phyloP scores from a whole-genome alignment of 257 asterid species.

The Asclepias syriaca region DNA sequence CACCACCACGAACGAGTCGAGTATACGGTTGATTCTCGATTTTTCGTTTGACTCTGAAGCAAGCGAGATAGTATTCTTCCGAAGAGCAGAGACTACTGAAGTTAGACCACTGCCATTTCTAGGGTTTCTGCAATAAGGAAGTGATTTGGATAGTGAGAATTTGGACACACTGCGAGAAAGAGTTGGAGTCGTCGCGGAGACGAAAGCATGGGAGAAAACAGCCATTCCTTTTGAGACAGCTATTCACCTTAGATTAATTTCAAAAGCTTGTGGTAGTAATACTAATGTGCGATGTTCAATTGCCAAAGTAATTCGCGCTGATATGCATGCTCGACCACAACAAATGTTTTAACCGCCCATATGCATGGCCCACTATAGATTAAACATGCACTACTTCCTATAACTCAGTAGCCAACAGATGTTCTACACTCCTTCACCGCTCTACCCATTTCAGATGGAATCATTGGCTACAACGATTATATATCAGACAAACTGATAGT shows the following conservation, averaged over 20 bases:
- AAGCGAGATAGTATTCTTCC: constrained; percentile 5
- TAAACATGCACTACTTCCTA: too few species aligned
- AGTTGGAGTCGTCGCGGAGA: constrained; percentile 23
- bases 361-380: background rate
- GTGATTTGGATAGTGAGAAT: constrained; percentile 19
- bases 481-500: background rate
- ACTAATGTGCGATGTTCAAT: constrained; percentile 3
- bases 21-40: constrained; percentile 36
- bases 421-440: background rate
- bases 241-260: constrained; percentile 4
- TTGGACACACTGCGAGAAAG: constrained; percentile 9
- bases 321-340: constrained; percentile 9
- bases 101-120: background rate
- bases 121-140: constrained; percentile 4
- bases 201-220: constrained; percentile 28
- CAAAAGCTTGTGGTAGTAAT: background rate
- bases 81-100: constrained; percentile 30
- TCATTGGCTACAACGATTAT: background rate
- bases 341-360: background rate
- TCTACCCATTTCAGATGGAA: background rate
- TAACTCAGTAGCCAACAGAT: background rate
- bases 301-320: background rate
- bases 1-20: constrained; percentile 56
- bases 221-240: constrained; percentile 27
- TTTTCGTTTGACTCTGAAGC: constrained; percentile 28